Conservation (phyloP, 1,139 yeast genomes). For the Nakaseomyces nivariensis region DNA sequence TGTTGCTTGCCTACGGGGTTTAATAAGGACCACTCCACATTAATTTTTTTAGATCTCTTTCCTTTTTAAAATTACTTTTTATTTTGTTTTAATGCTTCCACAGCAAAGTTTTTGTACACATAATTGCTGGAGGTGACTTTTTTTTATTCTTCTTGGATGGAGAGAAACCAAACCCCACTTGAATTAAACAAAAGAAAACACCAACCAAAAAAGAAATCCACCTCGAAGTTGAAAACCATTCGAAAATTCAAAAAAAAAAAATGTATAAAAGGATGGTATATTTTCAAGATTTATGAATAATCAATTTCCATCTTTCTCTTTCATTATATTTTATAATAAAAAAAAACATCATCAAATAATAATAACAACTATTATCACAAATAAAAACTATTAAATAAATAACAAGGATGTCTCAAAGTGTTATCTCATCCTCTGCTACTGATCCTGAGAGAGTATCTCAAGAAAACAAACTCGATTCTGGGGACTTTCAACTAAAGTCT, state of each 20-base stretch:
- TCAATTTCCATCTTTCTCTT: not conserved
- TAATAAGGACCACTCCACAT: not conserved
- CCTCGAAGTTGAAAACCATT: too few relatives aligned
- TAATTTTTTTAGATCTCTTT: not conserved
- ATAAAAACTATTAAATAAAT: not conserved
- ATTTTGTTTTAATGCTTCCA: too few relatives aligned
- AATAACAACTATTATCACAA: not conserved
- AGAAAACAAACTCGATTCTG: not conserved
- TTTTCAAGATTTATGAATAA: not conserved
- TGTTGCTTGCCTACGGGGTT: too few relatives aligned
- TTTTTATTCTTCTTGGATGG: not conserved
- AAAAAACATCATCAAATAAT: not conserved
- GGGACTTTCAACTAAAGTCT: not conserved
- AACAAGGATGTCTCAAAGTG: conserved; percentile 2
- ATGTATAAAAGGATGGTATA: not conserved
- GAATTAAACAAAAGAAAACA: too few relatives aligned
- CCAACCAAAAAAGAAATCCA: too few relatives aligned
- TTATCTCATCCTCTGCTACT: not conserved
- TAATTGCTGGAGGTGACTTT: conserved; percentile 1
- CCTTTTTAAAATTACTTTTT: not conserved
- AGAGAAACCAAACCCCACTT: not conserved
- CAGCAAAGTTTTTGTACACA: not conserved
- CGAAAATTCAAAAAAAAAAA: not conserved
- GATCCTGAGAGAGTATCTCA: conserved; percentile 1
- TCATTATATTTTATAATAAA: not conserved